These are phyloP conservation scores for Sporothrix humicola DNA, from an alignment of 2,329 filamentous ascomycete genomes.

Conservation along the genomic window DNA sequence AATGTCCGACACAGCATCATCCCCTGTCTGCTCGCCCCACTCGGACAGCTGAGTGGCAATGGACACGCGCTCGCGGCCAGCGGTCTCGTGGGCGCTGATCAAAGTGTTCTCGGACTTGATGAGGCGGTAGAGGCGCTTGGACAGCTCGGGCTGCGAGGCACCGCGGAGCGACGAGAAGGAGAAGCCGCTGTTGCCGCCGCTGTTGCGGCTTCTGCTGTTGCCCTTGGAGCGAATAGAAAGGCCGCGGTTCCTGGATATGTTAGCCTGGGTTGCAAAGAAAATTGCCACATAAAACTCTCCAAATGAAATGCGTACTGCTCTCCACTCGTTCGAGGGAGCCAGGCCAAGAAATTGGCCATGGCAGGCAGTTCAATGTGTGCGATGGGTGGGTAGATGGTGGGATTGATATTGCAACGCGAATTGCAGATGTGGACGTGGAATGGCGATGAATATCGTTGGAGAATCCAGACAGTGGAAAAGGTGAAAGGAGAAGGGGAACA, in stretches of 20 bases:
- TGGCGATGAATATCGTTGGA: not conserved
- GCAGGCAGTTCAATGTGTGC: not conserved
- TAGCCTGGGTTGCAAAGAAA: conserved; percentile 11
- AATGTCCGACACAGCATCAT: conserved; percentile 86
- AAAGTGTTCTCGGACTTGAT: conserved; percentile 95
- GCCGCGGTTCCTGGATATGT: conserved; percentile 67
- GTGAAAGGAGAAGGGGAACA: not conserved
- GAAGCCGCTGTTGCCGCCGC: conserved; percentile 67
- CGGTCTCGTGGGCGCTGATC: conserved; percentile 81
- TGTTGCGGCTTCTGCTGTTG: conserved; percentile 37
- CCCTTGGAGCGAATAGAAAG: conserved; percentile 75
- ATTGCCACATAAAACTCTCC: not conserved
- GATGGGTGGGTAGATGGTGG: not conserved
- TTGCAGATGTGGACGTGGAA: not conserved
- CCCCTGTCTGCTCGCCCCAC: conserved; percentile 91
- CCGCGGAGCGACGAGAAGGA: conserved; percentile 86
- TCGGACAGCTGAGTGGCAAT: conserved; percentile 92
- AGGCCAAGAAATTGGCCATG: conserved; percentile 31
- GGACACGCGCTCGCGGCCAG: conserved; percentile 79
- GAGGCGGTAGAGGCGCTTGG: conserved; percentile 84
- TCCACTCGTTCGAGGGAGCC: conserved; percentile 36
- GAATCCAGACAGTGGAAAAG: not conserved
- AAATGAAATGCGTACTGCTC: conserved; percentile 33
- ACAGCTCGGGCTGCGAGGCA: conserved; percentile 83
- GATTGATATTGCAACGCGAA: not conserved